Evolutionary conservation across 495 filamentous ascomycete genomes (phyloP), one percentile per base, ranked within the genome.

Genomic region (Xylaria castorea): DNA sequence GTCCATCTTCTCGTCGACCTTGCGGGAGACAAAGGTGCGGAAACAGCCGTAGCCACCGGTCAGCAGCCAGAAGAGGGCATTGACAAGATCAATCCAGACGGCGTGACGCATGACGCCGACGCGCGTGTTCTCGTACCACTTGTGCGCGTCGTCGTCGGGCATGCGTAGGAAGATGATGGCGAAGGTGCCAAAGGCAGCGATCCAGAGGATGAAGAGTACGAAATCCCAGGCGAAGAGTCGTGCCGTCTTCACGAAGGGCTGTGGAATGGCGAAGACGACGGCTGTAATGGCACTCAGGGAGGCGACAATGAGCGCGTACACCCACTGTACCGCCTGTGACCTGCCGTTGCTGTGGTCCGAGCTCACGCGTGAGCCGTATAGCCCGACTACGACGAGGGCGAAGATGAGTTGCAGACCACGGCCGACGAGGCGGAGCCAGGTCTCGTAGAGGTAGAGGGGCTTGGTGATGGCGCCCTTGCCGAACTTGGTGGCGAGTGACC

Each of bases 31-130:
- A 40, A 80, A 80, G 25, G 78, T 81, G 51, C 77, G 75, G 64
- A 77, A 71, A 68, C 78, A 76, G 53, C 80, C 80, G 71, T 79
- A 77, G 36, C 77, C 73, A 27, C 80, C 81, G 14, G 87, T 91
- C 36, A 82, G 64, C 22, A 88, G 75, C 91, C 91, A 93, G 62
- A 94, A 77, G 53, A 89, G 48, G 83, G 89, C 82, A 71, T 91
- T 91, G 40, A 89, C 79, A 66, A 93, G 80, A 81, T 92, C 91
- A 64, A 93, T 73, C 91, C 91, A 94, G 48, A 91, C 91, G 42
- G 91, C 91, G 79, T 87, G 85, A 74, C 90, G 88, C 92, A 93
- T 94, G 67, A 87, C 83, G 68, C 79, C 80, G 68, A 89, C 85
- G 30, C 79, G 79, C 4, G 76, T 73, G 75, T 88, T 80, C 65